Evolutionary conservation across 129 eudicot genomes (phyloP).

Genomic region (Lonicera japonica): DNA sequence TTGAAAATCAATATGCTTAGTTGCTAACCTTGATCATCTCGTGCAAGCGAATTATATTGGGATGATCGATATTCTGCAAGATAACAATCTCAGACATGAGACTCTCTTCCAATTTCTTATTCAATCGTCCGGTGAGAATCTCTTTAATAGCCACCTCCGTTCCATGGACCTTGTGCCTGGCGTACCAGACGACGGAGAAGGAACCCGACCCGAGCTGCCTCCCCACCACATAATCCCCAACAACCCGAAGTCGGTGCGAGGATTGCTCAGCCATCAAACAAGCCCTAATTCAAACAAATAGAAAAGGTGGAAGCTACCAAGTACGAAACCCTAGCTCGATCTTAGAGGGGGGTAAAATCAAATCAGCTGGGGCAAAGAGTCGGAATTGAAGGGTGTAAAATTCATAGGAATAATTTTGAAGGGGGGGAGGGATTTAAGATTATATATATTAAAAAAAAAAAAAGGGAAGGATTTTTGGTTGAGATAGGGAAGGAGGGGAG

Average conservation of each 20-base stretch:
- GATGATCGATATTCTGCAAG: conserved; percentile 63
- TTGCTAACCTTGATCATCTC: conserved; percentile 98
- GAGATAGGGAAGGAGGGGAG: no score
- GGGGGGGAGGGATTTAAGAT: background rate
- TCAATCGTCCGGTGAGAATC: conserved; percentile 53
- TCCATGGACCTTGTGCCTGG: conserved; percentile 61
- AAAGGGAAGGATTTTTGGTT: background rate
- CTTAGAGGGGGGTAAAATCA: background rate
- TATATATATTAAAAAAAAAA: no score
- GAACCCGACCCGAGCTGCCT: conserved; percentile 85
- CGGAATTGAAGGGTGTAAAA: background rate
- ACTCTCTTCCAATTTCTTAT: conserved; percentile 68
- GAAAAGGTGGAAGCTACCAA: background rate
- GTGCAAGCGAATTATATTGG: conserved; percentile 72
- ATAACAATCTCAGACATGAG: conserved; percentile 87
- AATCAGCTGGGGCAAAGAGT: background rate
- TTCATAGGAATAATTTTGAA: background rate
- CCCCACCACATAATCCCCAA: conserved; percentile 81
- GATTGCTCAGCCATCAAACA: conserved; percentile 51
- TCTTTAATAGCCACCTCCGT: conserved; percentile 96
- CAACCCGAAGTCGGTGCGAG: conserved; percentile 40
- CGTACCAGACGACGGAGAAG: conserved; percentile 89
- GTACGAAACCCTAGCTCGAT: background rate
- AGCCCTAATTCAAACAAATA: conserved; percentile 19
- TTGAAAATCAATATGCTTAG: background rate